phyloP scores from a whole-genome alignment of 371 early-diverging fungal species.

The Actinomortierella wolfii region DNA sequence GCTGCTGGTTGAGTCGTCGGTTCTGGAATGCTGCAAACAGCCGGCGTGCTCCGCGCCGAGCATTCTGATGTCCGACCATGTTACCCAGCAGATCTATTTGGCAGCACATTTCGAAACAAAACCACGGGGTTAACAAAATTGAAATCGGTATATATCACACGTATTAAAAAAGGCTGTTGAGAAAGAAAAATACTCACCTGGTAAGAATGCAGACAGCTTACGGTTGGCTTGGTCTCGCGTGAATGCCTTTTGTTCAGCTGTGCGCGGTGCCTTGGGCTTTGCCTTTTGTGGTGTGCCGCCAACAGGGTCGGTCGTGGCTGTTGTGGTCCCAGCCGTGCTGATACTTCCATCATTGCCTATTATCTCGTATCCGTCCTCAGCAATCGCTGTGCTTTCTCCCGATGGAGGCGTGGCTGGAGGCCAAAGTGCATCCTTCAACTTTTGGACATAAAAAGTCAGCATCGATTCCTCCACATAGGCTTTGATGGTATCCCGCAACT shows the following conservation, averaged over 20 bases:
- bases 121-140: neutral
- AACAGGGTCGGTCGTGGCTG: slow-evolving; percentile 3
- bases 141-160: neutral
- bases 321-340: no score
- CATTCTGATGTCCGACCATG: slow-evolving; percentile 87
- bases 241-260: slow-evolving; percentile 56
- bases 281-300: slow-evolving; percentile 8
- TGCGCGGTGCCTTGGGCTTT: slow-evolving; percentile 48
- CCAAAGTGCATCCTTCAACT: slow-evolving; percentile 37
- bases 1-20: slow-evolving; percentile 74
- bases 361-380: slow-evolving; percentile 19
- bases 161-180: neutral
- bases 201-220: slow-evolving; percentile 66
- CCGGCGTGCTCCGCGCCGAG: slow-evolving; percentile 75
- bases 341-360: neutral
- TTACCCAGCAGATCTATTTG: slow-evolving; percentile 67
- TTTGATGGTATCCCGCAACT: slow-evolving; percentile 37
- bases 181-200: no score
- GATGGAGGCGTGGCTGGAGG: slow-evolving; percentile 6
- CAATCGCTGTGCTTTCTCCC: neutral
- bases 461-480: slow-evolving; percentile 34
- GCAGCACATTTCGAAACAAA: slow-evolving; percentile 8
- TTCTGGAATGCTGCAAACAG: slow-evolving; percentile 79
- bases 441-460: slow-evolving; percentile 37
- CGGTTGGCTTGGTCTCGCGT: slow-evolving; percentile 69